phyloP scores from a whole-genome alignment of 2,329 filamentous ascomycete species.

The Hypocreales sp. region DNA sequence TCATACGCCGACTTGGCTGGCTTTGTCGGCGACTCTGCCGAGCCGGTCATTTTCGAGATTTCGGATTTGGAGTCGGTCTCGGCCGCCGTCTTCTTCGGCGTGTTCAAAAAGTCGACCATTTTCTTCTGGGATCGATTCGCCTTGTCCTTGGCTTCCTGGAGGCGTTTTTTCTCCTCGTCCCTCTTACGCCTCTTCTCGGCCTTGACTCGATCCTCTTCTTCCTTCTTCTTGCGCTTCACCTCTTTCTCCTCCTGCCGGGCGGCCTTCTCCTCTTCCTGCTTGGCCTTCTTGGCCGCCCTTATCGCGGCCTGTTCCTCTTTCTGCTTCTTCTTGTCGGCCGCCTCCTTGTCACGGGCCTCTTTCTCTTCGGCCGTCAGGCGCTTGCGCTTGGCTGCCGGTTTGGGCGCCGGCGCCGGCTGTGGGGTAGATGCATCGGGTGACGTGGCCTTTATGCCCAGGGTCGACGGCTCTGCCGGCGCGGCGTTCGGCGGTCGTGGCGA shows the following conservation, averaged over 20 bases:
- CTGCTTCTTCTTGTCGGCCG: constrained; percentile 17
- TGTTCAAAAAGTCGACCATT: constrained; percentile 31
- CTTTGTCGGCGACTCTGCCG: constrained; percentile 5
- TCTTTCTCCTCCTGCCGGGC: constrained; percentile 21
- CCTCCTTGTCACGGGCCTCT: constrained; percentile 14
- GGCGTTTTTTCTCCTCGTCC: constrained; percentile 27
- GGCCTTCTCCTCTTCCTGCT: constrained; percentile 22
- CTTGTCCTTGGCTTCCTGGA: constrained; percentile 27
- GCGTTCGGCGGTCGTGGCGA: constrained; percentile 20
- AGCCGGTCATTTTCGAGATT: constrained; percentile 13
- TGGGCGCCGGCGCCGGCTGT: constrained; percentile 4
- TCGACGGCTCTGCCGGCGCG: too few species aligned
- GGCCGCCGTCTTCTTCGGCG: constrained; percentile 24
- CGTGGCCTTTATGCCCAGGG: too few species aligned
- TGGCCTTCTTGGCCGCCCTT: constrained; percentile 18
- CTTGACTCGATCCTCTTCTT: constrained; percentile 22
- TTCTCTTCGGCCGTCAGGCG: constrained; percentile 21
- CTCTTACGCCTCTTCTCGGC: constrained; percentile 32
- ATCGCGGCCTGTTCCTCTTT: constrained; percentile 22
- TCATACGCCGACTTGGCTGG: constrained; percentile 39
- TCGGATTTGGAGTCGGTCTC: constrained; percentile 12
- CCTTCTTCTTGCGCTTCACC: constrained; percentile 24
- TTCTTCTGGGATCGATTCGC: constrained; percentile 32
- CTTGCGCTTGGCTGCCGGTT: constrained; percentile 24
- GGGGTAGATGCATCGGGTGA: constrained; percentile 6